Evolutionary conservation across 495 filamentous ascomycete genomes (phyloP).

Genomic region (Penicillium paxilli): DNA sequence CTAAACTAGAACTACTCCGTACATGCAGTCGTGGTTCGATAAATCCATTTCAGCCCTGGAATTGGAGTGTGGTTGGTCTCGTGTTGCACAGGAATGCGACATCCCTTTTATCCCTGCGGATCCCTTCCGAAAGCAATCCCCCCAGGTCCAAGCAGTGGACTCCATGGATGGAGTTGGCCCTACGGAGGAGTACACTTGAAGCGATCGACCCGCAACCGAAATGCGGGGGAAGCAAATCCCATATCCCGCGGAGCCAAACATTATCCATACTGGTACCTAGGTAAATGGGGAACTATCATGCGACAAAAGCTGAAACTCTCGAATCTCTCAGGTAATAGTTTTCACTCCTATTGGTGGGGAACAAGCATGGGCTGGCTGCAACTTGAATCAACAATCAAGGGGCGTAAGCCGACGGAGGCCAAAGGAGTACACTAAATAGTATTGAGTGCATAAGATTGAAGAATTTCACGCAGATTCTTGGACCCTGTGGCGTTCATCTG

Average conservation of each 20-base stretch:
- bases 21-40: too few species aligned
- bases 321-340: not conserved
- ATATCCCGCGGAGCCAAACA: not conserved
- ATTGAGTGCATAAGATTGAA: not conserved
- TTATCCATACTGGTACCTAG: too few species aligned
- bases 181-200: too few species aligned
- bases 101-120: slow-evolving; percentile 4
- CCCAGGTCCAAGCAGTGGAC: too few species aligned
- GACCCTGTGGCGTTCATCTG: not conserved
- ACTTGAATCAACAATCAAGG: not conserved
- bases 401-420: not conserved
- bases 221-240: slow-evolving; percentile 5
- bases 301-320: not conserved
- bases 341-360: not conserved
- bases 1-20: too few species aligned
- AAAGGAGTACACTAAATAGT: not conserved
- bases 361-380: not conserved
- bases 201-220: slow-evolving; percentile 10
- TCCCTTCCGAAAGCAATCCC: slow-evolving; percentile 1
- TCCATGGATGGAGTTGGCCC: not conserved
- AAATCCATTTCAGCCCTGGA: too few species aligned
- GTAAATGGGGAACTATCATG: not conserved
- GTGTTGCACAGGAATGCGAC: not conserved
- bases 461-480: not conserved
- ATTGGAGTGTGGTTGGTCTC: too few species aligned